Conservation (phyloP, 129 eudicot genomes). For the Saussurea involucrata region DNA sequence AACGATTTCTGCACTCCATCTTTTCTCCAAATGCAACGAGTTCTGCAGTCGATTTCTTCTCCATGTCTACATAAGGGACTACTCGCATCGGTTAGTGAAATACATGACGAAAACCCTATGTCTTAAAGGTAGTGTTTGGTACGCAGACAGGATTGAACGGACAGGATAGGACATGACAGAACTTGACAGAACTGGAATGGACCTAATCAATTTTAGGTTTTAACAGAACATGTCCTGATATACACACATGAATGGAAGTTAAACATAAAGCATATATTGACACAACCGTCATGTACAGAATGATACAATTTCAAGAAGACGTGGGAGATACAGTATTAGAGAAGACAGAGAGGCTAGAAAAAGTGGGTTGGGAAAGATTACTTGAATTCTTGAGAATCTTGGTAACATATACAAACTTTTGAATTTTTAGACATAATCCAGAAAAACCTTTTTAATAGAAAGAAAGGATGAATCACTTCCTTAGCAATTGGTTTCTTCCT, state of each 20-base stretch:
- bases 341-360: conserved; percentile 72
- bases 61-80: no score
- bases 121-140: no score
- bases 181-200: no score
- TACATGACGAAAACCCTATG: no score
- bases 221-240: neutral
- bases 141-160: no score
- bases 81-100: no score
- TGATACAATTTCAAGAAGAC: conserved; percentile 83
- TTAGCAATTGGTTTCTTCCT: neutral
- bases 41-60: no score
- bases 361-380: conserved; percentile 86
- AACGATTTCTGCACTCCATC: no score
- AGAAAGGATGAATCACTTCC: neutral
- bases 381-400: conserved; percentile 40
- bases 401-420: conserved; percentile 16
- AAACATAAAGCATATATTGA: neutral
- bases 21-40: no score
- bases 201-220: neutral
- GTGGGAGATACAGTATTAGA: conserved; percentile 64
- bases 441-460: neutral
- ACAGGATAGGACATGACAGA: no score
- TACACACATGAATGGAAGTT: neutral
- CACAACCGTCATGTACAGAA: conserved; percentile 38
- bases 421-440: neutral